Conservation (phyloP, 805 yeast species). For the Lachancea thermotolerans region DNA sequence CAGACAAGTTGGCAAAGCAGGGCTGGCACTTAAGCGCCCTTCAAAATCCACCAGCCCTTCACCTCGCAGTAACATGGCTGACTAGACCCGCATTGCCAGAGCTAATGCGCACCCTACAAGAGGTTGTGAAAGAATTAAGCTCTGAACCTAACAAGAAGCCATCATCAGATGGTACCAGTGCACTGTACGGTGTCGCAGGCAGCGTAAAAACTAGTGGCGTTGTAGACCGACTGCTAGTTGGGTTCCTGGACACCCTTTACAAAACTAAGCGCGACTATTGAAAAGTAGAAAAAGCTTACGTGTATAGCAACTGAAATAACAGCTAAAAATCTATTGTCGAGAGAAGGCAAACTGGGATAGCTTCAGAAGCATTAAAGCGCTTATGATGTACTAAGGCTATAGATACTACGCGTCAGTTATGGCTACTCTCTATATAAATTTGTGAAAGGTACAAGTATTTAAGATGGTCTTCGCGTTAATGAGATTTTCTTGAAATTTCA, state of each 20-base stretch:
- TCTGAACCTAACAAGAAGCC: constrained; percentile 23
- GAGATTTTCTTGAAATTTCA: too few relatives aligned
- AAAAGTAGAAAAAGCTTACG: too few relatives aligned
- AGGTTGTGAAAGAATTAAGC: constrained; percentile 38
- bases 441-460: too few relatives aligned
- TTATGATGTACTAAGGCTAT: too few relatives aligned
- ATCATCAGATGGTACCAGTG: constrained; percentile 64
- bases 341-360: too few relatives aligned
- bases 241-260: constrained; percentile 76
- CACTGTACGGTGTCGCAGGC: constrained; percentile 93
- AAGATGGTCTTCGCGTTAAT: too few relatives aligned
- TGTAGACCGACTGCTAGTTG: constrained; percentile 71
- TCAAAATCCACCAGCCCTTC: constrained; percentile 88
- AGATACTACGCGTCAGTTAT: too few relatives aligned
- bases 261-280: constrained; percentile 34
- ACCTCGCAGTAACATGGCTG: constrained; percentile 77
- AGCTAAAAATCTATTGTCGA: too few relatives aligned
- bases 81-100: constrained; percentile 56
- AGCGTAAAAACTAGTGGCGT: constrained; percentile 77
- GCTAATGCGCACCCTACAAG: constrained; percentile 46
- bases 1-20: constrained; percentile 57
- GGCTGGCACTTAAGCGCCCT: constrained; percentile 82
- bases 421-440: too few relatives aligned
- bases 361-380: too few relatives aligned
- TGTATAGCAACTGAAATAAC: too few relatives aligned